Base-by-base conservation (phyloP, 495 filamentous ascomycete species). In the Daldinia decipiens region DNA sequence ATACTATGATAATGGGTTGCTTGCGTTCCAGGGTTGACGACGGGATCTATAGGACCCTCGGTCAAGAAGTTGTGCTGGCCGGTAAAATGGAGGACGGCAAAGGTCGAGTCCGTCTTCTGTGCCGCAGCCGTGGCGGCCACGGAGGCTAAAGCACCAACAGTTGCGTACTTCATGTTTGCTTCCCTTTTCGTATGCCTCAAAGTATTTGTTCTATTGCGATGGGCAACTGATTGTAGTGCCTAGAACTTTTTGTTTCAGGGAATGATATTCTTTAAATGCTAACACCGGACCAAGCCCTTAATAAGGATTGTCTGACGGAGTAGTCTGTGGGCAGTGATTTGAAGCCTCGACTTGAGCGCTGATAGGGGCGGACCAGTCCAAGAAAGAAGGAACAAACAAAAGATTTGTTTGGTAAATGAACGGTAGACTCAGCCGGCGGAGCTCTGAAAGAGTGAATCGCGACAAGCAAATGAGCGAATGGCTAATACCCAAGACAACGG, bases 1-100 rank as follows among this genome's bases (percentile, higher is more conserved):
- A 92, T 85, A 57, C 84, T 85, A 75, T 93, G 91, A 34, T 90
- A 85, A 79, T 93, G 91, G 60, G 77, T 77, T 3, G 89, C 84
- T 4, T 85, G 73, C 1, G 40, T 65, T 24, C 89, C 89, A 26
- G 90, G 91, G 66, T 76, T 81, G 66, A 91, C 80, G 58, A 92
- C 84, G 47, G 91, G 90, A 65, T 93, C 91, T 34, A 85, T 83
- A 59, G 87, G 84, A 71, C 87, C 87, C 50, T 82, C 79, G 43
- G 85, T 83, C 70, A 91, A 76, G 45, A 82, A 81, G n/a, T 78
- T 12, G 17, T 47, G 77, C 8, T 82, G 74, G 6, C 78, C 75
- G 55, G 78, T 78, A 70, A 84, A 83, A 32, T 72, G 79, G 21
- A 85, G 69, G 62, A 84, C 82, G 31, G 81, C 83, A 59, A 84